phyloP scores from a whole-genome alignment of 2,329 filamentous ascomycete species.

The Penicillium glabrum region DNA sequence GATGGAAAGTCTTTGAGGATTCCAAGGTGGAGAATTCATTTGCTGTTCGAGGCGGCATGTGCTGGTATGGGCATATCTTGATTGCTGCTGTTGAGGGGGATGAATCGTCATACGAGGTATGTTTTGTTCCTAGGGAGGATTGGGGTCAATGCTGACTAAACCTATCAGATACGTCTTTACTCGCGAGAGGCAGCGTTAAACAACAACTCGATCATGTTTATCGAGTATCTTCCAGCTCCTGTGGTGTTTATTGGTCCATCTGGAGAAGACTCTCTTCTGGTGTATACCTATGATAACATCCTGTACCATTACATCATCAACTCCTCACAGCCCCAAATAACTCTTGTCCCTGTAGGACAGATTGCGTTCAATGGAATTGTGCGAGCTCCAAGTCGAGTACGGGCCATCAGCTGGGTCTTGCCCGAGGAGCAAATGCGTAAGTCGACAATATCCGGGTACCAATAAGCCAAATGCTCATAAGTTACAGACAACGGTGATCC shows the following conservation, averaged over 20 bases:
- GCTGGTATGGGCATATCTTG: conserved; percentile 95
- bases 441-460: conserved; percentile 24
- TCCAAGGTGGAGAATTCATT: conserved; percentile 83
- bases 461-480: conserved; percentile 7
- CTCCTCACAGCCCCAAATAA: conserved; percentile 68
- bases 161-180: conserved; percentile 72
- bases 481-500: conserved; percentile 75
- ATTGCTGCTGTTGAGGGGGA: conserved; percentile 90
- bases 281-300: conserved; percentile 96
- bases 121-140: not conserved
- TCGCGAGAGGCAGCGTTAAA: conserved; percentile 82
- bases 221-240: conserved; percentile 75
- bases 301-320: conserved; percentile 91
- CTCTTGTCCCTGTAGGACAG: conserved; percentile 89
- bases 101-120: conserved; percentile 71
- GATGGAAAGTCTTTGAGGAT: conserved; percentile 93
- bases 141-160: conserved; percentile 8
- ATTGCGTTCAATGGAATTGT: conserved; percentile 98
- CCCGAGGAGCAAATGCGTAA: conserved; percentile 81
- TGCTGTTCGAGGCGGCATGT: conserved; percentile 92
- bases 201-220: conserved; percentile 69
- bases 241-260: conserved; percentile 88
- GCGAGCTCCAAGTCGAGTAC: conserved; percentile 84
- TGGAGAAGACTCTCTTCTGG: conserved; percentile 89
- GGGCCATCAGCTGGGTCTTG: conserved; percentile 92